A percentile compares a stretch with the other conserved stretches of the same genome.
Evolutionary conservation across 768 basidiomycete genomes (phyloP).

Genomic region (Phaeotremella skinneri): DNA sequence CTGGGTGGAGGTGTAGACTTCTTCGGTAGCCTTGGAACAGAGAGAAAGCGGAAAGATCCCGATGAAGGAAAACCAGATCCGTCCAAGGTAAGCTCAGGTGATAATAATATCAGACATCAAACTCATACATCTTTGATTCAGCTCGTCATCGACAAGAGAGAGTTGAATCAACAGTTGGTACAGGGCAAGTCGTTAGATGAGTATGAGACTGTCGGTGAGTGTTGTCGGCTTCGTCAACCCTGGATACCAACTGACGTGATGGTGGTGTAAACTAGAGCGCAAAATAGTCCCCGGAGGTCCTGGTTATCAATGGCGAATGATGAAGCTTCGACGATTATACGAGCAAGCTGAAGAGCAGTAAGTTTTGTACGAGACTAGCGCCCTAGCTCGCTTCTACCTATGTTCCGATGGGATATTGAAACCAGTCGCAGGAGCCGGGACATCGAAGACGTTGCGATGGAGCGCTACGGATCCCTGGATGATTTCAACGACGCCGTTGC

Average conservation of each 20-base stretch:
- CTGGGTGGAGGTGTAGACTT: slow-evolving; percentile 71
- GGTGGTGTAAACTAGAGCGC: slow-evolving; percentile 55
- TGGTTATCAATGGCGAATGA: slow-evolving; percentile 97
- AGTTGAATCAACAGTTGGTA: slow-evolving; percentile 52
- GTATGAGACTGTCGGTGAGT: slow-evolving; percentile 57
- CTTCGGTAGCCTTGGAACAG: slow-evolving; percentile 81
- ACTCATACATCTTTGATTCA: slow-evolving; percentile 6
- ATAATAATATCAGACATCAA: no score
- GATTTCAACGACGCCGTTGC: slow-evolving; percentile 86
- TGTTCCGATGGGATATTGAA: slow-evolving; percentile 8
- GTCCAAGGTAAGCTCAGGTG: slow-evolving; percentile 61
- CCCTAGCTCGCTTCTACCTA: background rate
- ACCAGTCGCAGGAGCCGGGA: slow-evolving; percentile 30
- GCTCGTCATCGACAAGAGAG: slow-evolving; percentile 46
- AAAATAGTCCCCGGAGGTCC: slow-evolving; percentile 74
- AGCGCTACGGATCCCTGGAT: slow-evolving; percentile 79
- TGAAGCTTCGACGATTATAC: slow-evolving; percentile 83
- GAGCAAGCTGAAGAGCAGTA: slow-evolving; percentile 84
- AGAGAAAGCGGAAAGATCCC: slow-evolving; percentile 59
- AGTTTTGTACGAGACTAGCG: slow-evolving; percentile 13
- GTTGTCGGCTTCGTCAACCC: slow-evolving; percentile 57
- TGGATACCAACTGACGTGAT: slow-evolving; percentile 53
- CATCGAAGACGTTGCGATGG: slow-evolving; percentile 66
- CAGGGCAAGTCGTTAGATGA: slow-evolving; percentile 57
- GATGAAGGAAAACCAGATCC: slow-evolving; percentile 63